phyloP scores from a whole-genome alignment of 2,329 filamentous ascomycete genomes.

The Thyridium curvatum region DNA sequence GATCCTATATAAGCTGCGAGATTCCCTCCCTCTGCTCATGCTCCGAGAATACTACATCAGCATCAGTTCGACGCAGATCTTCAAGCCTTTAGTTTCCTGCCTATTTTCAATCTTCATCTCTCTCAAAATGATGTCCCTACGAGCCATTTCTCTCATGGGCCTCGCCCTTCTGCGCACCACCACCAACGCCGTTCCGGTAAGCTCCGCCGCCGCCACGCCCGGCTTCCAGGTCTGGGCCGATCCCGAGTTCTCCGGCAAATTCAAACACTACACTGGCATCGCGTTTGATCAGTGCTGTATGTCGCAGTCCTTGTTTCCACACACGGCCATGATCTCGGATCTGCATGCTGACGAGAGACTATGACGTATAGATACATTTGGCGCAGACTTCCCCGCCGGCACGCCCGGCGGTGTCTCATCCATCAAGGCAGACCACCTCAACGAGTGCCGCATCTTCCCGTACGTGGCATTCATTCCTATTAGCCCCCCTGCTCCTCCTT shows the following conservation, averaged over 20 bases:
- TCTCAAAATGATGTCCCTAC: no score
- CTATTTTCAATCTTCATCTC: no score
- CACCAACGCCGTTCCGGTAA: not conserved
- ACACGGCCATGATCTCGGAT: no score
- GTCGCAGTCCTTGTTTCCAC: not conserved
- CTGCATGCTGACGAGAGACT: no score
- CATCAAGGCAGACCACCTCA: conserved; percentile 1
- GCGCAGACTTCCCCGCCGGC: conserved; percentile 1
- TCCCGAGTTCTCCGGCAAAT: conserved; percentile 3
- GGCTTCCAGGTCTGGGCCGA: conserved; percentile 5
- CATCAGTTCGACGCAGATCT: no score
- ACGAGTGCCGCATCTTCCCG: conserved; percentile 5
- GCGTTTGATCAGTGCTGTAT: conserved; percentile 2
- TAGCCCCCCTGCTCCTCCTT: no score
- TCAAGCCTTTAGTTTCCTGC: no score
- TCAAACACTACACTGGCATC: conserved; percentile 3
- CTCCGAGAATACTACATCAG: no score
- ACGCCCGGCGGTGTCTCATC: conserved; percentile 1
- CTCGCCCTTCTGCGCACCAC: not conserved
- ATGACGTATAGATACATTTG: conserved; percentile 1
- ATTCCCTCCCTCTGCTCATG: no score
- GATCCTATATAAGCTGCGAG: no score
- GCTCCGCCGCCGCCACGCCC: not conserved
- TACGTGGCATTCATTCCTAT: not conserved
- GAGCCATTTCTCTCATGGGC: no score